These are phyloP conservation scores for Cyamopsis tetragonoloba DNA, from an alignment of 306 rosid species.

Conservation along the genomic window DNA sequence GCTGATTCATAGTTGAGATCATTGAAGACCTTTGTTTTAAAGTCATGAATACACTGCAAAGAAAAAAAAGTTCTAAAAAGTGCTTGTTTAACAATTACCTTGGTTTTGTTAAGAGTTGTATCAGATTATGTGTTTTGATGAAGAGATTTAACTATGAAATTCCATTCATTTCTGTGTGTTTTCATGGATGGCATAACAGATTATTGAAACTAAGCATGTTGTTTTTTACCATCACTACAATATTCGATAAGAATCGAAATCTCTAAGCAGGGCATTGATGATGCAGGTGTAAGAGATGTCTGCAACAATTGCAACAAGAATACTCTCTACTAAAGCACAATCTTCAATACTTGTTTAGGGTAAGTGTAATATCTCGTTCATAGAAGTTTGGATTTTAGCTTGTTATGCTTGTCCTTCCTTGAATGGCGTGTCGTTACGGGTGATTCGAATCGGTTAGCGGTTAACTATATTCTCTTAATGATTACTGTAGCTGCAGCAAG, in stretches of 20 bases:
- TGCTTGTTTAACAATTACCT: not conserved
- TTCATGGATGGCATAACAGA: not conserved
- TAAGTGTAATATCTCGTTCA: slow-evolving; percentile 21
- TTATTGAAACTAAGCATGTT: not conserved
- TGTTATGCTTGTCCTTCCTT: not conserved
- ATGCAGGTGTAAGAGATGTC: slow-evolving; percentile 53
- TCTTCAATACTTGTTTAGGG: slow-evolving; percentile 46
- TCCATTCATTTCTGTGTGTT: not conserved
- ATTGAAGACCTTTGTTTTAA: not conserved
- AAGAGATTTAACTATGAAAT: not conserved
- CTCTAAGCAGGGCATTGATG: not conserved
- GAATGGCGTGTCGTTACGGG: not conserved
- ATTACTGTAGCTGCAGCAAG: slow-evolving; percentile 46
- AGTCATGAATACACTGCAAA: not conserved
- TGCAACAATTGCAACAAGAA: slow-evolving; percentile 52
- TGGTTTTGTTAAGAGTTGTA: not conserved
- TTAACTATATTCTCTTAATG: not conserved
- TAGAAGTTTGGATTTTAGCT: not conserved
- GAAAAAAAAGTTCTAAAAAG: no score
- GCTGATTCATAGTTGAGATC: no score
- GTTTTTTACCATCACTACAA: not conserved
- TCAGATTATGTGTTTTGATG: not conserved
- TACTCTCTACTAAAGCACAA: slow-evolving; percentile 42
- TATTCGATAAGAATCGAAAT: not conserved
- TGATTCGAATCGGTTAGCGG: not conserved